These are phyloP conservation scores for Nicotiana attenuata DNA, from an alignment of 257 asterid species.

Conservation along the genomic window DNA sequence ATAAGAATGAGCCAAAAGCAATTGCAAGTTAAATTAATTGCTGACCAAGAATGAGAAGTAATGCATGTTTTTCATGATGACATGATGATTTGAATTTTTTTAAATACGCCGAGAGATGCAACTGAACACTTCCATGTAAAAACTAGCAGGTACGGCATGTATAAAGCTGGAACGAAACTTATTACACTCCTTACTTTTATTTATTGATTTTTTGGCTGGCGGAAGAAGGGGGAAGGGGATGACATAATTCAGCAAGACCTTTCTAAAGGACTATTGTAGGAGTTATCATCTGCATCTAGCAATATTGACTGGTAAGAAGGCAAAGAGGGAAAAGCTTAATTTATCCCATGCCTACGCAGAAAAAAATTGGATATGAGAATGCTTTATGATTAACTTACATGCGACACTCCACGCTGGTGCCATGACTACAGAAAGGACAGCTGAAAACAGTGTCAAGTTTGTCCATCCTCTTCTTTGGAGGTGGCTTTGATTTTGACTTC, in stretches of 20 bases:
- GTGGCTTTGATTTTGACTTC: conserved; percentile 22
- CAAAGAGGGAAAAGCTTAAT: neutral
- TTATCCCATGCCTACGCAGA: neutral
- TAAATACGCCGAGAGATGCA: neutral
- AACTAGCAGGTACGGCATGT: neutral
- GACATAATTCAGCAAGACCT: neutral
- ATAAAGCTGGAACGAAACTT: neutral
- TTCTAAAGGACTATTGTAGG: neutral
- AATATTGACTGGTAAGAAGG: neutral
- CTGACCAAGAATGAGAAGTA: neutral
- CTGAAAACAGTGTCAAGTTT: conserved; percentile 24
- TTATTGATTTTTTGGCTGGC: neutral
- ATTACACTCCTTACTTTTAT: neutral
- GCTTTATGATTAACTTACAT: conserved; percentile 1
- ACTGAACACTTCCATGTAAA: neutral
- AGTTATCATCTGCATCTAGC: neutral
- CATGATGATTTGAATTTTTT: neutral
- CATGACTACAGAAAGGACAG: conserved; percentile 21
- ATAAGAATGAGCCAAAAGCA: neutral
- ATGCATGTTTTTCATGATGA: neutral
- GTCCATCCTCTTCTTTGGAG: conserved; percentile 23
- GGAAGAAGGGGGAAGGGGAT: neutral
- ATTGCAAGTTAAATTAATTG: neutral
- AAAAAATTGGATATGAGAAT: neutral
- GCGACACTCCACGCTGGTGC: conserved; percentile 21